Evolutionary conservation across 345 rosid species (phyloP), one percentile per base, ranked within the genome.

Genomic region (Trapa bicornis): DNA sequence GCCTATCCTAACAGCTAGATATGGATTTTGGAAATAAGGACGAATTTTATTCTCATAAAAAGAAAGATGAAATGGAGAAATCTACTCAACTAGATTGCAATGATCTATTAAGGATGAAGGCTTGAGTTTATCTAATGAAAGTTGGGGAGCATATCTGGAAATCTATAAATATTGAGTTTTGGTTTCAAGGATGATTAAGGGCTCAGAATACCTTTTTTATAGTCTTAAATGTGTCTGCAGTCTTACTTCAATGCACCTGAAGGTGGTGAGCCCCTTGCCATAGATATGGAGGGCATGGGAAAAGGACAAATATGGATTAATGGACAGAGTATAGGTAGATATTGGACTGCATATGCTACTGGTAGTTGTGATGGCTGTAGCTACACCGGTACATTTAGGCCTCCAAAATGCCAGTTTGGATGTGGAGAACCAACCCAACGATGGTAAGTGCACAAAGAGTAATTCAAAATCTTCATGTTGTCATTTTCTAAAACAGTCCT

Each of bases 231-330:
- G 10, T 58, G 9, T 11, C 38, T 33, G 37, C 80, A 91, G 99
- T 80, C 94, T 45, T 83, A 84, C 74, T 95, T 95, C 72, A 80
- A 91, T 76, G 86, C 97, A 69, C 98, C 99, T 33, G 89, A 89
- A 53, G 99, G 98, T 67, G 84, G 83, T 13, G 98, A 89, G 70
- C 96, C 97, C 7, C 79, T 91, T 75, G 98, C 98, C 74, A 84
- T 95, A 74, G 98, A 91, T 86, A 86, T 95, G 94, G 86, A 82
- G 69, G 89, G 97, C 32, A 95, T 91, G 98, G 98, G 98, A 57
- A 95, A 95, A 73, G 98, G 99, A 65, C 92, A 95, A 76, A 80
- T 91, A 69, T 95, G 99, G 99, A 87, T 95, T 70, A 95, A 95
- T 17, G 96, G 94, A 38, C 82, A 89, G 78, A 91, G 94, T 72